Conservation (phyloP, 345 rosid species). For the Camelina sativa region DNA sequence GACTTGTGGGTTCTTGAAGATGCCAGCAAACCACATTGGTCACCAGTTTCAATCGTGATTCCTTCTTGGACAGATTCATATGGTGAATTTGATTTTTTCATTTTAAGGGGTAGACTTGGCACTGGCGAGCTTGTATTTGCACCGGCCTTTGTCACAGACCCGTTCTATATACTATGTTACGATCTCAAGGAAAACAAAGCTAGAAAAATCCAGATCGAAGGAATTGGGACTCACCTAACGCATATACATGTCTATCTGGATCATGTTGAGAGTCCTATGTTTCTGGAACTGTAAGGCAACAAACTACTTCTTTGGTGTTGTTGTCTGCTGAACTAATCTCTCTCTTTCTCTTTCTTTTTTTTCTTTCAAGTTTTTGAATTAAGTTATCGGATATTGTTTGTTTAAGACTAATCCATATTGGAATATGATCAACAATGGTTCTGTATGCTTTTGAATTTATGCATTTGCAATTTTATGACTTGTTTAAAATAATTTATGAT, state of each 20-base stretch:
- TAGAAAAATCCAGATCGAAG: not conserved
- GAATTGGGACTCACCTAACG: not conserved
- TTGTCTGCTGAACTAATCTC: not conserved
- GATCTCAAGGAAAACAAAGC: not conserved
- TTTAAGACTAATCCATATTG: not conserved
- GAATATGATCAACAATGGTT: not conserved
- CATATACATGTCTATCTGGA: not conserved
- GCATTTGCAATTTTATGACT: not conserved
- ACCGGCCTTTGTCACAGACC: not conserved
- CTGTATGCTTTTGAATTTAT: not conserved
- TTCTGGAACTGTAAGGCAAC: not conserved
- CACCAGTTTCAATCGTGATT: not conserved
- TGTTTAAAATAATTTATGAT: not conserved
- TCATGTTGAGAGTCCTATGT: not conserved
- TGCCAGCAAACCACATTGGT: slow-evolving; percentile 1
- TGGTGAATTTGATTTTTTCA: not conserved
- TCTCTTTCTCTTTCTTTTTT: not conserved
- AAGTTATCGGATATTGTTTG: not conserved
- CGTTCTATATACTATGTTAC: not conserved
- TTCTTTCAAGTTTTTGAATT: not conserved
- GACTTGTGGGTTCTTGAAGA: slow-evolving; percentile 10
- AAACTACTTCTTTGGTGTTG: not conserved
- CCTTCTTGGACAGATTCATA: not conserved
- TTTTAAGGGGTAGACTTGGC: not conserved
- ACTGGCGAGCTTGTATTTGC: not conserved